Evolutionary conservation across 805 yeast genomes (phyloP).

Genomic region (Starmerella apis): DNA sequence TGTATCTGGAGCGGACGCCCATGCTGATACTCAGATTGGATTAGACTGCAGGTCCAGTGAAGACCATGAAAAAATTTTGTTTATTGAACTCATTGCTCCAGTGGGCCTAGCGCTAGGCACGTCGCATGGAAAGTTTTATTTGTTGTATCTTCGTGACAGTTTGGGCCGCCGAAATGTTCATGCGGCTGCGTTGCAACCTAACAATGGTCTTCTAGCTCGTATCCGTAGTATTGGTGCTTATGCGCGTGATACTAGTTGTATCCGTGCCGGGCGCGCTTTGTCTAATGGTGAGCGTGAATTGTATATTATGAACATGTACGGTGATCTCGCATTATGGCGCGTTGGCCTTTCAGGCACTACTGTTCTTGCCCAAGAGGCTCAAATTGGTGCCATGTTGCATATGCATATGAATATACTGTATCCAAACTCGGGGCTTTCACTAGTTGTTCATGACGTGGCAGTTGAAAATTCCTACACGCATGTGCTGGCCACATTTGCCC

Average conservation of each 20-base stretch:
- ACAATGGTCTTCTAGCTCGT: slow-evolving; percentile 8
- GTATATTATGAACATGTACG: slow-evolving; percentile 36
- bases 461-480: slow-evolving; percentile 40
- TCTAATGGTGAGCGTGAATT: slow-evolving; percentile 41
- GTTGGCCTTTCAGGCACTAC: slow-evolving; percentile 40
- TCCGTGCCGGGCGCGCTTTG: slow-evolving; percentile 45
- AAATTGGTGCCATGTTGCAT: slow-evolving; percentile 33
- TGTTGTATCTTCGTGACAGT: slow-evolving; percentile 55
- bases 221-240: slow-evolving; percentile 14
- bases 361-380: slow-evolving; percentile 33
- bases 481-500: slow-evolving; percentile 41
- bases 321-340: slow-evolving; percentile 42
- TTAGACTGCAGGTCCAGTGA: slow-evolving; percentile 25
- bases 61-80: slow-evolving; percentile 34
- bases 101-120: slow-evolving; percentile 67
- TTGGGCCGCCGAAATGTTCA: slow-evolving; percentile 46
- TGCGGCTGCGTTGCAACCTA: slow-evolving; percentile 24
- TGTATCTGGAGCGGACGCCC: slow-evolving; percentile 33
- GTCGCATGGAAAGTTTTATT: slow-evolving; percentile 52
- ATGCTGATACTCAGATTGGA: slow-evolving; percentile 33
- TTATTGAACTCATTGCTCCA: slow-evolving; percentile 55
- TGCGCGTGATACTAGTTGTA: slow-evolving; percentile 42
- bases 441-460: slow-evolving; percentile 54
- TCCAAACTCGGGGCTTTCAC: slow-evolving; percentile 42
- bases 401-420: slow-evolving; percentile 40